A percentile compares a stretch with the other conserved stretches of the same genome.
These are phyloP conservation scores for Gomphus bonarii DNA, from an alignment of 1,284 basidiomycete species.

Conservation along the genomic window DNA sequence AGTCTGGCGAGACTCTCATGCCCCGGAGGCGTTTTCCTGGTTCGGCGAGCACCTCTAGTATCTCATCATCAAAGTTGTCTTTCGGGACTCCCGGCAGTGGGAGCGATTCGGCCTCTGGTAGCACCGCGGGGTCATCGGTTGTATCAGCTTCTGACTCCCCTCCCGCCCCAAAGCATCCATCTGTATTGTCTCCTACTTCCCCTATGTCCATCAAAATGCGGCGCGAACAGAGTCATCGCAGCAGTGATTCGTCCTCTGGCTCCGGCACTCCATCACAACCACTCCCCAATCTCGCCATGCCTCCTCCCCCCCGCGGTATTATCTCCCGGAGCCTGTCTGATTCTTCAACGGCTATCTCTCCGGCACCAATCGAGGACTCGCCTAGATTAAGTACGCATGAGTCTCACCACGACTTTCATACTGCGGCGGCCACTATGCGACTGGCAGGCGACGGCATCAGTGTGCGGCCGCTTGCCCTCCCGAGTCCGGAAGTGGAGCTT, in stretches of 20 bases:
- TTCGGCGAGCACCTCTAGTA: conserved; percentile 8
- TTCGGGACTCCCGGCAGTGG: conserved; percentile 1
- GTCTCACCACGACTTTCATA: conserved; percentile 15
- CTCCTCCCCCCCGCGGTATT: conserved; percentile 3
- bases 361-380: background rate
- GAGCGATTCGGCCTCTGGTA: conserved; percentile 1
- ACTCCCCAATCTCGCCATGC: background rate
- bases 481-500: conserved; percentile 80
- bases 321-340: conserved; percentile 9
- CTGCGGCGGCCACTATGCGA: conserved; percentile 75
- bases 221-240: background rate
- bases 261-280: background rate
- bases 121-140: conserved; percentile 3
- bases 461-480: conserved; percentile 59
- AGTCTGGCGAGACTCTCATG: background rate
- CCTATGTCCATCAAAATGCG: conserved; percentile 6
- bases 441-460: conserved; percentile 36
- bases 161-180: background rate
- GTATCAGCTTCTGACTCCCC: background rate
- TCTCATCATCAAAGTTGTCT: background rate
- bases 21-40: conserved; percentile 4
- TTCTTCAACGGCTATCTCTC: conserved; percentile 2
- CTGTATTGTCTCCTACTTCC: background rate
- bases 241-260: background rate
- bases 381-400: background rate